Evolutionary conservation across 2,329 filamentous ascomycete species (phyloP).

Genomic region (Ascochyta koolunga): DNA sequence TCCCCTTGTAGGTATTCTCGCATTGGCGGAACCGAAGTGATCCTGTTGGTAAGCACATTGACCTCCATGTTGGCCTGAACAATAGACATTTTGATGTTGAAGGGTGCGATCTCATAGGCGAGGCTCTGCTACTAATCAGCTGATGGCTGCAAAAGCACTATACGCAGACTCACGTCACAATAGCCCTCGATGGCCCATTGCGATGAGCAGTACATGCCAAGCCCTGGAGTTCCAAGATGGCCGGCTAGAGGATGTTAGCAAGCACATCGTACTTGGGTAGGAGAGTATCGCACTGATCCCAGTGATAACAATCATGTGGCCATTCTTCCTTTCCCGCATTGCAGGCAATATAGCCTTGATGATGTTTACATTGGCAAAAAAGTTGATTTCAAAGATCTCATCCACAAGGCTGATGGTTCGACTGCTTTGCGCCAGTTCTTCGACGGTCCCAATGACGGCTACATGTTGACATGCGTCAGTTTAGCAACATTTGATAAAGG

Average conservation of each 20-base stretch:
- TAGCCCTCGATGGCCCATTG: conserved; percentile 96
- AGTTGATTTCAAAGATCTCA: conserved; percentile 92
- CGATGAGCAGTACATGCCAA: conserved; percentile 88
- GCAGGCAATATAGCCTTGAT: conserved; percentile 86
- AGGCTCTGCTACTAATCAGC: conserved; percentile 60
- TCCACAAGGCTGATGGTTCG: conserved; percentile 79
- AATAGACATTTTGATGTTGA: conserved; percentile 95
- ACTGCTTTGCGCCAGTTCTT: conserved; percentile 78
- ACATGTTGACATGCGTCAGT: conserved; percentile 1
- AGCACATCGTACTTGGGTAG: not conserved
- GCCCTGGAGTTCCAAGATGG: conserved; percentile 88
- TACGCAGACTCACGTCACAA: conserved; percentile 68
- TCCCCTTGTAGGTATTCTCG: conserved; percentile 70
- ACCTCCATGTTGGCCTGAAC: conserved; percentile 96
- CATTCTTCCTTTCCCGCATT: conserved; percentile 79
- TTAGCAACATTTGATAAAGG: not conserved
- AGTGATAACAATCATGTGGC: conserved; percentile 88
- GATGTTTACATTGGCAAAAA: conserved; percentile 95
- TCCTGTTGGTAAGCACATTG: conserved; percentile 81
- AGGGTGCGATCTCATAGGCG: conserved; percentile 92
- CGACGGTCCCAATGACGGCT: conserved; percentile 89
- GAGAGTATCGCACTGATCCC: conserved; percentile 68
- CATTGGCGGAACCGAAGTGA: conserved; percentile 82
- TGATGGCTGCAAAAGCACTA: not conserved
- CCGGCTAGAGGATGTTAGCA: conserved; percentile 60